Evolutionary conservation across 2,329 filamentous ascomycete species (phyloP), one percentile per base, ranked within the genome.

Genomic region (Cladosporium sp.): DNA sequence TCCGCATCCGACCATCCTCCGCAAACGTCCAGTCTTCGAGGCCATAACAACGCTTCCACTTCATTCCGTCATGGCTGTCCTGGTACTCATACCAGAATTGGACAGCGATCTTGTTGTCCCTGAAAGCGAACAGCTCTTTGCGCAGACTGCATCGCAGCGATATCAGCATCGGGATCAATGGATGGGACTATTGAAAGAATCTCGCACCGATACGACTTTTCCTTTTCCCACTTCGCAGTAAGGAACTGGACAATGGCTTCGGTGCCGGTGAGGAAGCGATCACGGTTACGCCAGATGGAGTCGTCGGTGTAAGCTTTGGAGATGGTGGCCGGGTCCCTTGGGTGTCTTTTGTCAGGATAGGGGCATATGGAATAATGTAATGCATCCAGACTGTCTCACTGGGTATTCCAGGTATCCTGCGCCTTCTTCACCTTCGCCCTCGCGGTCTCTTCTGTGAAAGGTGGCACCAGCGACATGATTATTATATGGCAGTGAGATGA

Each of bases 1-100:
- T 92, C 67, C 85, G 80, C 89, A 92, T 92, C 59, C 86, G 79
- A 0, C 90, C 90, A 70, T 91, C 85, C 1, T 84, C 81, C 0
- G 86, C 87, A 77, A 91, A 92, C 0, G 89, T 92, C 90, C 89
- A 92, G 74, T 92, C 89, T 73, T 92, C 90, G 12, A 96, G 84
- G 0, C 92, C 92, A 73, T 96, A 96, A 53, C 90, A 93, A n/a
- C 91, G 84, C 84, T 90, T 93, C 92, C 92, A 96, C 76, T 91
- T 81, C 79, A 81, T 78, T 8, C 76, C 88, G 44, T 90, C 89
- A 1, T 82, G 71, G 8, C 79, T 78, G 72, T 94, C 91, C 69
- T 88, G 85, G 79, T 88, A 93, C 77, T 96, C 90, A 73, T 94
- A 96, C 92, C 92, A 96, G 76, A 95, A 96, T 74, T 96, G 91